phyloP scores from a whole-genome alignment of 345 rosid genomes.

The Xanthoceras sorbifolium region DNA sequence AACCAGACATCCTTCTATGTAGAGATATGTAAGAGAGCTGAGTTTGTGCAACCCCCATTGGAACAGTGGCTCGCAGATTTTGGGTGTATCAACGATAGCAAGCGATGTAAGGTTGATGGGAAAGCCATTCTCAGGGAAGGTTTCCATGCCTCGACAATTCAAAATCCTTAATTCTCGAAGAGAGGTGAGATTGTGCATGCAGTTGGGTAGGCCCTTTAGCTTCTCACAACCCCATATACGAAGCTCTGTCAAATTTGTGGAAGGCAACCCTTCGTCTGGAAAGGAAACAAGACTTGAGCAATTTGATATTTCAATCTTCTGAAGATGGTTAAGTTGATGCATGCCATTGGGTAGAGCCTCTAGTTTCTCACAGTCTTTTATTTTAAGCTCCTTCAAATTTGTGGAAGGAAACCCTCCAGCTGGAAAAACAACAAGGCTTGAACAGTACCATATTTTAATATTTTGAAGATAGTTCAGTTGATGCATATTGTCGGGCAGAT shows the following conservation, averaged over 20 bases:
- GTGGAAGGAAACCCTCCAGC: slow-evolving; percentile 8
- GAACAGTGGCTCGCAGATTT: slow-evolving; percentile 5
- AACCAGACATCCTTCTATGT: slow-evolving; percentile 10
- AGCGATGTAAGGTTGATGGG: slow-evolving; percentile 16
- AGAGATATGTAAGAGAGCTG: slow-evolving; percentile 6
- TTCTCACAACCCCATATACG: not conserved
- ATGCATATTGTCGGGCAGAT: not conserved
- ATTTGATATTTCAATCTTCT: not conserved
- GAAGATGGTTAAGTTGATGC: not conserved
- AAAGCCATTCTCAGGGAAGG: slow-evolving; percentile 11
- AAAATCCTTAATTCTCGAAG: not conserved
- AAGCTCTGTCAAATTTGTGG: not conserved
- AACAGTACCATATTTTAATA: not conserved
- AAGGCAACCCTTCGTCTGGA: not conserved
- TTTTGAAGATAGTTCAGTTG: not conserved
- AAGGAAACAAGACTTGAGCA: slow-evolving; percentile 18
- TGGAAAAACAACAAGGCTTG: not conserved
- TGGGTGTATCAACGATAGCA: not conserved
- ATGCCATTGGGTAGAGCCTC: slow-evolving; percentile 1
- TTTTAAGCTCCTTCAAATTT: not conserved
- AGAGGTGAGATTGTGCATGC: not conserved
- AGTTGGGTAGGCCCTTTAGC: not conserved
- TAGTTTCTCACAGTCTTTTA: not conserved
- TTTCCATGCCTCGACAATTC: not conserved
- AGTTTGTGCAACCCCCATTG: slow-evolving; percentile 31